Evolutionary conservation across 2,329 filamentous ascomycete genomes (phyloP), one percentile per base, ranked within the genome.

Genomic region (Penicillium occitanis): DNA sequence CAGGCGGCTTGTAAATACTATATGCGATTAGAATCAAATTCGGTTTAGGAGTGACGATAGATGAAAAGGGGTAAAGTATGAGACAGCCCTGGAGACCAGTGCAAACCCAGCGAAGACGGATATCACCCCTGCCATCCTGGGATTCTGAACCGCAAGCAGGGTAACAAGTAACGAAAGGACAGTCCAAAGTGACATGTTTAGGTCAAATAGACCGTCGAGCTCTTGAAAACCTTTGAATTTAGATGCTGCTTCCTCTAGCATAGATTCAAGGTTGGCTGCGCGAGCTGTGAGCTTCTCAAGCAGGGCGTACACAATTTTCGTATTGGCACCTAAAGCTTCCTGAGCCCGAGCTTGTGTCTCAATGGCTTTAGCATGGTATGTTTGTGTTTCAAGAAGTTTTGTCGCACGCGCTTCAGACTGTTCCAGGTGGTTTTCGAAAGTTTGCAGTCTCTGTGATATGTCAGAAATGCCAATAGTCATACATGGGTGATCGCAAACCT

Each of bases 391-490:
- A 25, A 75, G 74, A 11, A 82, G 64, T 17, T 71, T 66, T 30
- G 72, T 69, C 3, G 78, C 75, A 64, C 70, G 77, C 1, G 57
- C 25, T 63, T 78, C 73, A 6, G 79, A 76, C 17, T 72, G 64
- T 7, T 74, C 69, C 35, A 82, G 74, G 1, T 73, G 70, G 2
- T 42, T 64, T 37, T 78, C 74, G 61, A 81, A 75, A 10, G 65
- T 64, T 53, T 70, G 70, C 7, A 82, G 69, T 25, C 73, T 76
- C 80, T 82, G 48, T 14, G 33, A 57, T 17, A 30, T 33, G 57
- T 60, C 4, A 60, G 57, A 46, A 44, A 44, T 19, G 37, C 4
- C 6, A 8, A 37, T n/a, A 48, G 30, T 6, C 0, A 64, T 17
- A 13, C 11, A 10, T 30, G 40, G 8, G 22, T 44, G 6, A 22